Evolutionary conservation across 108 stramenopile species (phyloP), one percentile per base, ranked within the genome.

Genomic region (Skeletonema grethae): DNA sequence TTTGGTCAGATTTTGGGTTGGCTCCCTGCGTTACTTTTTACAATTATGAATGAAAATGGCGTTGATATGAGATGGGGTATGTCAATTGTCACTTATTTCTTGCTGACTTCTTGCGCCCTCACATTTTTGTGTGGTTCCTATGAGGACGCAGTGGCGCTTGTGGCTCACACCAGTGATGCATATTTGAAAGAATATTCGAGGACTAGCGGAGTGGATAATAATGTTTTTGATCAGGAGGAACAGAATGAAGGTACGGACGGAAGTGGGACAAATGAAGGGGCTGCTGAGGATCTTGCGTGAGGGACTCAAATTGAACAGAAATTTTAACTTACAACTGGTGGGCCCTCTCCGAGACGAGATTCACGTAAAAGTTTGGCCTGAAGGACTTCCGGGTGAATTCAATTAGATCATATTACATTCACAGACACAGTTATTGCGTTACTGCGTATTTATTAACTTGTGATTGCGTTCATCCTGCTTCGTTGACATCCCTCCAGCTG

Each of bases 1-100:
- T 76, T 74, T 35, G 77, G 79, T 13, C 89, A 90, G 67, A 70
- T 89, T 24, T 18, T 90, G 0, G 83, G 80, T 0, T 94, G 90
- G 90, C 65, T 88, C 7, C 93, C 93, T 4, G 82, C 89, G 7
- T 66, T 94, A 20, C 38, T 94, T 5, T 91, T 90, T 46, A 87
- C 86, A 0, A 36, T 82, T 7, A 77, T 94, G 84, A 91, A 88
- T 65, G 90, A 94, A 70, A 64, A 57, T 15, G 87, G 82, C 11
- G 79, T 89, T 5, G 78, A 57, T 31, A 88, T 88, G 75, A 73
- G 82, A 45, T 78, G 77, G 82, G 67, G 77, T n/a, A 16, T 79
- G 38, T 24, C 70, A 5, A 69, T 36, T 25, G 15, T 82, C 5
- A 75, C 73, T 30, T 74, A 50, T 62, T 82, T 82, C 41, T 50